Evolutionary conservation across 2,329 filamentous ascomycete species (phyloP), one percentile per base, ranked within the genome.

Genomic region (Beauveria sp.): DNA sequence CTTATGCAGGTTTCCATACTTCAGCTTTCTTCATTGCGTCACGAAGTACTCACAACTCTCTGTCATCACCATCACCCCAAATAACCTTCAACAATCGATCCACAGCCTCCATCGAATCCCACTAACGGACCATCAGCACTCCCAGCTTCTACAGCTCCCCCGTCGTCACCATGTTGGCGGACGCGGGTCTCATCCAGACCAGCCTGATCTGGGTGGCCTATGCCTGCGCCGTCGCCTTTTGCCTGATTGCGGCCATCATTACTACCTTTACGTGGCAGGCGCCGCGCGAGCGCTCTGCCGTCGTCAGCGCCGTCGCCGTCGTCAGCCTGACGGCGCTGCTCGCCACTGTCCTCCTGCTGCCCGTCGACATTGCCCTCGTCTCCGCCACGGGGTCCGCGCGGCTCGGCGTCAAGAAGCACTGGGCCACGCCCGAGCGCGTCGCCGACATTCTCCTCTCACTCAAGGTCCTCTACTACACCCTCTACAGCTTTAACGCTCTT

Each of bases 191-290:
- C 72, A 85, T 97, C 65, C 92, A 96, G 74, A 89, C 89, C 61
- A 91, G 90, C 71, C 82, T 98, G 67, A 98, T 98, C 75, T 99
- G 95, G 95, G 87, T 95, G 65, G 86, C 93, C 60, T 99, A 98
- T 74, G 91, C 88, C 64, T 84, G 93, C 63, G 93, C 90, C 61
- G 82, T 98, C 55, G 87, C 74, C 64, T 77, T 96, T 61, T 85
- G 93, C 65, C 83, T 96, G 57, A 77, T 88, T 66, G 87, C 91
- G 62, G 88, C 93, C 60, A 84, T 88, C 65, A 84, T 96, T 69
- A 97, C 96, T 67, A 91, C 95, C 64, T 93, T 93, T 75, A 85
- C 91, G 68, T 98, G 96, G 82, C 93, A 98, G 74, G 87, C 89
- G 12, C 90, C 93, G 40, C 86, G 90, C 68, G 93, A 98, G 62